Evolutionary conservation across 2,329 filamentous ascomycete species (phyloP).

Genomic region (Neocatenulostroma microsporum): DNA sequence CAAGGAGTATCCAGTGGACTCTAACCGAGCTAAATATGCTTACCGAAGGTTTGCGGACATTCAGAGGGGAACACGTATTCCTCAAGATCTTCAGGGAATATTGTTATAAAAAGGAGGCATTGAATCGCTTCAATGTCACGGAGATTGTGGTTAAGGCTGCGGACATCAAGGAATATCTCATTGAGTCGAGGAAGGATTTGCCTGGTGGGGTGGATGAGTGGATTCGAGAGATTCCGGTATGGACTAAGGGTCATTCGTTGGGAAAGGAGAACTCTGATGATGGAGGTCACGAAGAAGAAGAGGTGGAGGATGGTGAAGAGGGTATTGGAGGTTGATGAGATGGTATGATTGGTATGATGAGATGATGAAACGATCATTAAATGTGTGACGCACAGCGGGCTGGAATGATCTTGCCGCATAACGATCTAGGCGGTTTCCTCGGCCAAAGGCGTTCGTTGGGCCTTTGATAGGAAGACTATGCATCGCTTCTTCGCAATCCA

Average conservation of each 20-base stretch:
- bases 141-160: conserved; percentile 27
- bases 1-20: conserved; percentile 24
- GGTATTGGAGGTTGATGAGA: neutral
- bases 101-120: conserved; percentile 14
- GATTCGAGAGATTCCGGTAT: conserved; percentile 21
- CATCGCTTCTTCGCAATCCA: too few relatives aligned
- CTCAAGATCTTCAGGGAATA: conserved; percentile 19
- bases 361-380: too few relatives aligned
- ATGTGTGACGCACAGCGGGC: too few relatives aligned
- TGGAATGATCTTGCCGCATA: too few relatives aligned
- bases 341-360: too few relatives aligned
- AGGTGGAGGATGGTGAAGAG: neutral
- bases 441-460: too few relatives aligned
- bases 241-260: conserved; percentile 8
- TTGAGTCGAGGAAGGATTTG: conserved; percentile 5
- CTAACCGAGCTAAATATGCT: conserved; percentile 27
- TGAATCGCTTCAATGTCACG: conserved; percentile 24
- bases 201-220: conserved; percentile 18
- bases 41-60: conserved; percentile 15
- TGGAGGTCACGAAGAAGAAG: neutral
- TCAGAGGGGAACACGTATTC: conserved; percentile 18
- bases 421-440: too few relatives aligned
- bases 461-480: too few relatives aligned
- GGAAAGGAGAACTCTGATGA: conserved; percentile 13
- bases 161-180: conserved; percentile 13